Base-by-base conservation (phyloP, 225 moss, liverwort and hornwort genomes). In the Sphagnum tenellum region DNA sequence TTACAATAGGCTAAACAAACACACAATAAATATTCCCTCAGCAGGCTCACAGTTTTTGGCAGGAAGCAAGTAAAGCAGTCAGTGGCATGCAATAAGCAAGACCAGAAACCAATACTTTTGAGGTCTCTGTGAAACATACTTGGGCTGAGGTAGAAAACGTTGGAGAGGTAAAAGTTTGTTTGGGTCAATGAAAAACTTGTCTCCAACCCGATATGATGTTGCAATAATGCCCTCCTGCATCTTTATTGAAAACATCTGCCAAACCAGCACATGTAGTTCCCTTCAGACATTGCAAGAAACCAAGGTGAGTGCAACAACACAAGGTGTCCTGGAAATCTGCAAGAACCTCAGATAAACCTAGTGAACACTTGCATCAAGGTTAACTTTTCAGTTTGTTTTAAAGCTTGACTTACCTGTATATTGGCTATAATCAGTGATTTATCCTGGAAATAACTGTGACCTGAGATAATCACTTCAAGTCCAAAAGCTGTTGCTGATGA, bases 221-320 rank as follows among this genome's bases (percentile, higher is more conserved):
- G 98, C 87, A 45, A 98, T 87, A 4, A 98, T 77, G 14, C 98
- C 98, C 13, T 98, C 98, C 63, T 98, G 98, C 98, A 98, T 98
- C 76, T 98, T 98, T 62, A 98, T 89, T 3, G 93, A 98, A 50
- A 98, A 98, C 76, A 81, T 93, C 96, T 96, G 89, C 78, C 65
- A 51, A 55, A 66, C 2, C 50, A 55, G 9, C 51, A 56, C 29
- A 29, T 29, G 29, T 29, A 29, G 29, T 29, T 29, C 29, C 29
- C 29, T 29, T 29, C 29, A 29, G 29, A 29, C 29, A 29, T 29
- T 29, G 29, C 29, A 29, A 29, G 29, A 1, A 0, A 29, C 29
- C 29, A 29, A 29, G 29, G 29, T 29, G 29, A 29, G 29, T 29
- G 29, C 29, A 29, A 29, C 29, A 29, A 29, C 1, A 29, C 29